phyloP scores from a whole-genome alignment of 257 asterid species.

The Paulownia fortunei region DNA sequence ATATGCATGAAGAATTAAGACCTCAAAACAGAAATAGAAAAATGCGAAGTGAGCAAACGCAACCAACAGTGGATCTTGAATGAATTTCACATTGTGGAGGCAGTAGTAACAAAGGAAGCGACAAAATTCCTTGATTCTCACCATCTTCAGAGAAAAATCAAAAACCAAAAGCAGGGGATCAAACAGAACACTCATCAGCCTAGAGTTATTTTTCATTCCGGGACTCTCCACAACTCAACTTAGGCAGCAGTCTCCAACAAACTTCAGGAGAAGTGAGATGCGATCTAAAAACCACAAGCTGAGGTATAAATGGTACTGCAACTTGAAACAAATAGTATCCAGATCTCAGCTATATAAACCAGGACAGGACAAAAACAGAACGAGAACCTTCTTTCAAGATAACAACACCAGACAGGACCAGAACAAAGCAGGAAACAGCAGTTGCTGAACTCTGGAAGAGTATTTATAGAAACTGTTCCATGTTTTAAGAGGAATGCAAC shows the following conservation, averaged over 20 bases:
- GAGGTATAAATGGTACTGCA: slow-evolving; percentile 1
- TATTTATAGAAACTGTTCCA: slow-evolving; percentile 37
- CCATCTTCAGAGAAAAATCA: background rate
- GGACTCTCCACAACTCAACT: slow-evolving; percentile 24
- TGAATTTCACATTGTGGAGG: background rate
- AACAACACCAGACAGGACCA: slow-evolving; percentile 33
- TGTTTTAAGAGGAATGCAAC: slow-evolving; percentile 37
- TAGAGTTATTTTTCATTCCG: background rate
- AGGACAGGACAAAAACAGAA: slow-evolving; percentile 29
- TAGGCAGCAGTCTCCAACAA: slow-evolving; percentile 33
- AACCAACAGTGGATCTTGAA: background rate
- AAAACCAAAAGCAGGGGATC: background rate
- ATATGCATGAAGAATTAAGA: background rate
- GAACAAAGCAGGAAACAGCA: slow-evolving; percentile 43
- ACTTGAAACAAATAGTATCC: slow-evolving; percentile 20
- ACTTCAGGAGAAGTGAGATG: slow-evolving; percentile 27
- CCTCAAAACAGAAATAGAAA: background rate
- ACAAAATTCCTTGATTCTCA: background rate
- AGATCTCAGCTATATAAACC: slow-evolving; percentile 18
- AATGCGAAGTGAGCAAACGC: background rate
- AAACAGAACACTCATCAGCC: background rate
- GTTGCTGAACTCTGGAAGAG: slow-evolving; percentile 43
- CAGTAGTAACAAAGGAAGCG: background rate
- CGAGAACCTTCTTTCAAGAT: slow-evolving; percentile 34
- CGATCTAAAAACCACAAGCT: slow-evolving; percentile 24